These are phyloP conservation scores for Xylaria multiplex DNA, from an alignment of 2,329 filamentous ascomycete species.

Conservation along the genomic window DNA sequence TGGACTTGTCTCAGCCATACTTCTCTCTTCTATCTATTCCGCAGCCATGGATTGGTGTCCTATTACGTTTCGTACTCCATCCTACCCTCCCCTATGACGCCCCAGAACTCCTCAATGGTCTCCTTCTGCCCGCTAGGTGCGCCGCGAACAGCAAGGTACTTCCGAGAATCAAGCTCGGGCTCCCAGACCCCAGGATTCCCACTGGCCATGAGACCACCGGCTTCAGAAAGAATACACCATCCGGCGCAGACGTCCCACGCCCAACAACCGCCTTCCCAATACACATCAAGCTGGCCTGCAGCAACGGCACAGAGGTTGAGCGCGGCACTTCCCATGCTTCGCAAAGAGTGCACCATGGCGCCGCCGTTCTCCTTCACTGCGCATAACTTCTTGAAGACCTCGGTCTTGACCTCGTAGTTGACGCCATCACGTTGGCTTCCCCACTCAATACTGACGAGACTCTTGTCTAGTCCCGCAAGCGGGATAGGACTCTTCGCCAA, in stretches of 20 bases:
- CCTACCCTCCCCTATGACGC: slow-evolving; percentile 63
- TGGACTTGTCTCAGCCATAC: slow-evolving; percentile 25
- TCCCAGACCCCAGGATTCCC: slow-evolving; percentile 80
- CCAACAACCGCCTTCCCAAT: slow-evolving; percentile 87
- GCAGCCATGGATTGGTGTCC: not conserved
- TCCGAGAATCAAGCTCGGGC: slow-evolving; percentile 66
- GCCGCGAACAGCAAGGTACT: slow-evolving; percentile 71
- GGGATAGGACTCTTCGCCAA: slow-evolving; percentile 62
- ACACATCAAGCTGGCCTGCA: slow-evolving; percentile 75
- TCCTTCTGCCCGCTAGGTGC: slow-evolving; percentile 69
- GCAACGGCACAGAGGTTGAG: slow-evolving; percentile 80
- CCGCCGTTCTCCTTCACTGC: slow-evolving; percentile 70
- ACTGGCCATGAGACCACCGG: slow-evolving; percentile 76
- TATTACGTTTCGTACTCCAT: slow-evolving; percentile 58
- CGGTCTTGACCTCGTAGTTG: slow-evolving; percentile 76
- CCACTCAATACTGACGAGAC: slow-evolving; percentile 79
- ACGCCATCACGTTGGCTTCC: slow-evolving; percentile 73
- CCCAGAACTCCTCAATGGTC: slow-evolving; percentile 73
- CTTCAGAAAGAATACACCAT: slow-evolving; percentile 79
- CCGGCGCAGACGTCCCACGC: slow-evolving; percentile 87
- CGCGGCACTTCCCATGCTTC: slow-evolving; percentile 77
- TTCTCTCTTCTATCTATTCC: slow-evolving; percentile 1
- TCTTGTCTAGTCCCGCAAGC: slow-evolving; percentile 67
- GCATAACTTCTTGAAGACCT: slow-evolving; percentile 71
- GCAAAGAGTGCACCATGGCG: slow-evolving; percentile 78